Conservation (phyloP, 352 stramenopile species). For the Thraustotheca clavata region DNA sequence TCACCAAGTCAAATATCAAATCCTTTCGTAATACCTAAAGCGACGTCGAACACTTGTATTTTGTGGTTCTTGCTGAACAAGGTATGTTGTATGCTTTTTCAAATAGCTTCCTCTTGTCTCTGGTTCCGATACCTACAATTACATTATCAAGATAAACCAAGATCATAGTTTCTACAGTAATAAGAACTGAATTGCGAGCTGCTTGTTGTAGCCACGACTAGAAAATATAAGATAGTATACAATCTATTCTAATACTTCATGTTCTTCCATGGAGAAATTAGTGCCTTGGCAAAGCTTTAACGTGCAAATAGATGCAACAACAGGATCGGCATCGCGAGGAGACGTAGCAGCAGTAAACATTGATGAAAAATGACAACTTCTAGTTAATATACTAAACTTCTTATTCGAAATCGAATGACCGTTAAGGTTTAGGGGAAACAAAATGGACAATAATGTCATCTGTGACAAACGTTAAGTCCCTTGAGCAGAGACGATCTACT, state of each 20-base stretch:
- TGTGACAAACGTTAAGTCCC: too few species aligned
- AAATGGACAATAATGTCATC: too few species aligned
- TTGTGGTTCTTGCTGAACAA: conserved; percentile 30
- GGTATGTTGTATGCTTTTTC: conserved; percentile 65
- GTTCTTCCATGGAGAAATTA: conserved; percentile 9
- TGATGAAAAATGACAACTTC: too few species aligned
- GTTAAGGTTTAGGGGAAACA: too few species aligned
- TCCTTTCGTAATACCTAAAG: conserved; percentile 33
- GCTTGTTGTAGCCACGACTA: conserved; percentile 13
- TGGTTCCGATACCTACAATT: conserved; percentile 33
- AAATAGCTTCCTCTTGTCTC: conserved; percentile 53
- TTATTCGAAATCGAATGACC: background rate
- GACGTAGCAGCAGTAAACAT: conserved; percentile 8
- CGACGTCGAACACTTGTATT: conserved; percentile 39
- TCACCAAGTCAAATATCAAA: background rate
- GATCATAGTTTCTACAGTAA: conserved; percentile 22
- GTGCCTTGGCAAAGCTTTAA: conserved; percentile 28
- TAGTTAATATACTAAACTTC: too few species aligned
- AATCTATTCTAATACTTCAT: conserved; percentile 17
- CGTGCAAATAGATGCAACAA: conserved; percentile 26
- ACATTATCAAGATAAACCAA: conserved; percentile 8
- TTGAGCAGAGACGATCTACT: too few species aligned
- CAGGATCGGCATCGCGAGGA: background rate
- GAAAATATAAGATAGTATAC: background rate
- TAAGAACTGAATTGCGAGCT: background rate